A percentile compares a stretch with the other conserved stretches of the same genome.
phyloP scores from a whole-genome alignment of 805 yeast genomes.

The Debaryomyces tyrocola region DNA sequence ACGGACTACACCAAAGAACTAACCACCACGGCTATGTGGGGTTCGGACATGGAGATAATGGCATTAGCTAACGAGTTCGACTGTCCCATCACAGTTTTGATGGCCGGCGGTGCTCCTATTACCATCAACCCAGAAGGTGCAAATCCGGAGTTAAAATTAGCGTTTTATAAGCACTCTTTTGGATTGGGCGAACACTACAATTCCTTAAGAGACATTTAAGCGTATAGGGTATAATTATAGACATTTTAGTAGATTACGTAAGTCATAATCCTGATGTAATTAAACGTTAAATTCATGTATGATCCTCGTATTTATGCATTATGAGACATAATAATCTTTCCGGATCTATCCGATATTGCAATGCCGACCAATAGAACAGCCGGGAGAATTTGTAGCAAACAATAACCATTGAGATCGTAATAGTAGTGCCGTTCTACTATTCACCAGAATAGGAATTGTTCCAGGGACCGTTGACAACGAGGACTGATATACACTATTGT shows the following conservation, averaged over 20 bases:
- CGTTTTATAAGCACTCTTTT: conserved; percentile 79
- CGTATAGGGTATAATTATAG: not conserved
- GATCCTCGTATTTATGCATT: no score
- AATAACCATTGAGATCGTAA: no score
- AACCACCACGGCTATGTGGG: conserved; percentile 88
- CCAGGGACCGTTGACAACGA: no score
- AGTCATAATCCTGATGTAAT: no score
- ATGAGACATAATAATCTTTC: no score
- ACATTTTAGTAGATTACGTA: not conserved
- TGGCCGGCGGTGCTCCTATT: conserved; percentile 73
- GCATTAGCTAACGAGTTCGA: conserved; percentile 74
- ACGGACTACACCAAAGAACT: conserved; percentile 68
- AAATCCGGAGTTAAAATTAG: conserved; percentile 59
- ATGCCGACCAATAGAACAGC: no score
- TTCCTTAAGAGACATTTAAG: conserved; percentile 43
- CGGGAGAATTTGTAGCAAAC: no score
- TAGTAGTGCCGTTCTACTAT: no score
- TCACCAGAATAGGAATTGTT: no score
- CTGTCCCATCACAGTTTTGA: conserved; percentile 72
- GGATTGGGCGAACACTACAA: conserved; percentile 97
- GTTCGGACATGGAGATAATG: conserved; percentile 88
- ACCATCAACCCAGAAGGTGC: conserved; percentile 59
- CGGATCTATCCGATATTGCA: no score
- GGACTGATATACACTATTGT: no score
- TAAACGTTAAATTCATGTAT: no score